Percentiles rank a stretch among this genome's conserved stretches.
Evolutionary conservation across 306 rosid species (phyloP).

Genomic region (Corylus americana): DNA sequence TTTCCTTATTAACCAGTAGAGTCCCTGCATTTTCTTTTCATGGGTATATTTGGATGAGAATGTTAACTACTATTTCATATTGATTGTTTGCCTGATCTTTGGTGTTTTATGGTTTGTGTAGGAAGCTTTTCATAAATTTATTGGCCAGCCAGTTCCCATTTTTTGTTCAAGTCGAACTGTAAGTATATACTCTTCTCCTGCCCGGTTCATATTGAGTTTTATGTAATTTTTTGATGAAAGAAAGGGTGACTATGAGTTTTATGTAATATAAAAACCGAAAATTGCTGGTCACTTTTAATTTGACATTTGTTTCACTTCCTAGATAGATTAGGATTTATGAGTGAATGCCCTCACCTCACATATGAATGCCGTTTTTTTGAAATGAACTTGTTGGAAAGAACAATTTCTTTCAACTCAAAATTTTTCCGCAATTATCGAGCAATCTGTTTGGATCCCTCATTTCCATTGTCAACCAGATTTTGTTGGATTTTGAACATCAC

Average conservation of each 20-base stretch:
- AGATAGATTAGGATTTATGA: no score
- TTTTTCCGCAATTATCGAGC: no score
- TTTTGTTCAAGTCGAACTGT: conserved; percentile 92
- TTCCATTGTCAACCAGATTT: no score
- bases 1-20: neutral
- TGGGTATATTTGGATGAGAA: neutral
- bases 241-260: neutral
- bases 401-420: no score
- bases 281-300: no score
- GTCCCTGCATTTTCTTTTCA: conserved; percentile 4
- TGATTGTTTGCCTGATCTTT: conserved; percentile 11
- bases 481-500: no score
- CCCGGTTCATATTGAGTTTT: neutral
- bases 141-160: conserved; percentile 74
- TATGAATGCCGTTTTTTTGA: no score
- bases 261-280: neutral
- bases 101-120: conserved; percentile 23
- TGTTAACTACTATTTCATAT: neutral
- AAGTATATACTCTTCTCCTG: conserved; percentile 31
- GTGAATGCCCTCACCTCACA: no score
- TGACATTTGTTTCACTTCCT: no score
- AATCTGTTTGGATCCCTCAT: no score
- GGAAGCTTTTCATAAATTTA: conserved; percentile 88
- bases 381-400: no score
- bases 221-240: neutral